Evolutionary conservation across 2,329 filamentous ascomycete genomes (phyloP).

Genomic region (Albifimbria verrucaria): DNA sequence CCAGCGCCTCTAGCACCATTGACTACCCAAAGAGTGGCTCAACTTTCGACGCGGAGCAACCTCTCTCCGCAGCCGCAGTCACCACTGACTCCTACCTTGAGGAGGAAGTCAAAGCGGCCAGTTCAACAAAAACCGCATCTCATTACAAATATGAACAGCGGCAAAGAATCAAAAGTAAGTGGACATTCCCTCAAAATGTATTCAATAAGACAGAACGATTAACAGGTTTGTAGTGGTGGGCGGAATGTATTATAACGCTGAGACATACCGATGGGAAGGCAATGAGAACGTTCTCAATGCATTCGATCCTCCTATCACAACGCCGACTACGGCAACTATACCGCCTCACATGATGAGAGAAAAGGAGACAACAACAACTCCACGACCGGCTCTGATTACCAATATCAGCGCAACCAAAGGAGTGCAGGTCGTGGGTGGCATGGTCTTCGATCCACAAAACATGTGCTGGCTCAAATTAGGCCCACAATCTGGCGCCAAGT

Average conservation of each 20-base stretch:
- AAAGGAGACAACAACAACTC: slow-evolving; percentile 58
- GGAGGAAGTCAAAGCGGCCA: slow-evolving; percentile 54
- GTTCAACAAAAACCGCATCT: slow-evolving; percentile 78
- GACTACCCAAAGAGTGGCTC: slow-evolving; percentile 51
- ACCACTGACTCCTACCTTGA: slow-evolving; percentile 36
- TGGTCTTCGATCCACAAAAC: slow-evolving; percentile 95
- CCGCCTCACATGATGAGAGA: slow-evolving; percentile 46
- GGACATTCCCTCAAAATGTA: background rate
- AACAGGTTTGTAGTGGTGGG: slow-evolving; percentile 64
- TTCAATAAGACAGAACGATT: slow-evolving; percentile 15
- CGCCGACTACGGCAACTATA: slow-evolving; percentile 42
- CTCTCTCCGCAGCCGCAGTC: slow-evolving; percentile 38
- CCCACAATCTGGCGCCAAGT: slow-evolving; percentile 41
- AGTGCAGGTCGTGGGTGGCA: slow-evolving; percentile 91
- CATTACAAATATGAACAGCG: slow-evolving; percentile 76
- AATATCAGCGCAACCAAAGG: slow-evolving; percentile 82
- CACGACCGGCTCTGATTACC: slow-evolving; percentile 78
- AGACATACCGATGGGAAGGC: slow-evolving; percentile 87
- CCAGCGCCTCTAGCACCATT: slow-evolving; percentile 51
- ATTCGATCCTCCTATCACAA: slow-evolving; percentile 66
- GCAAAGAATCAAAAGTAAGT: slow-evolving; percentile 78
- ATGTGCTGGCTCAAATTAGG: slow-evolving; percentile 96
- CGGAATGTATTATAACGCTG: slow-evolving; percentile 94
- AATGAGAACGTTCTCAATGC: slow-evolving; percentile 82
- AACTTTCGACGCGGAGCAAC: slow-evolving; percentile 48